Evolutionary conservation across 306 rosid genomes (phyloP), one percentile per base, ranked within the genome.

Genomic region (Gastrolobium bilobum): DNA sequence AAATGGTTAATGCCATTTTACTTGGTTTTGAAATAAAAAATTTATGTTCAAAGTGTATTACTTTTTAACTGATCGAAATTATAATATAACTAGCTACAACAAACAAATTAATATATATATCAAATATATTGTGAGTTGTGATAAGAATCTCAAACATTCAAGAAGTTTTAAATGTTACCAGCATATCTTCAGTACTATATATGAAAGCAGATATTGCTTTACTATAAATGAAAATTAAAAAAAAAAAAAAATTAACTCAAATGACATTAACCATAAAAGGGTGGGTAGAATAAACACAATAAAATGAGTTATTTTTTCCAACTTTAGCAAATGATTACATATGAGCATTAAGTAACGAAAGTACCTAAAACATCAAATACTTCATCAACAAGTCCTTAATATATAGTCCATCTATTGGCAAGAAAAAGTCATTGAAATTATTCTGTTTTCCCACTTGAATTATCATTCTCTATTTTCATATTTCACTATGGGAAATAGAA

Each of bases 371-470:
- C 57, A 34, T 56, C n/a, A 63, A 64, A 39, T 65, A 35, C 64
- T 35, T 47, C 54, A 67, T 37, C 44, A 40, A 26, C 34, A 69
- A 76, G 56, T 7, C 70, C 62, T 74, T 37, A 52, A 47, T 37
- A n/a, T n/a, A n/a, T 20, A 56, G 33, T 54, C 14, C 50, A 64
- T 33, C 73, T 30, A 73, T 15, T 47, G 4, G 20, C 29, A 60
- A 79, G 46, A 26, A 38, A 60, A 59, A 5, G 65, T 40, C 37
- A 63, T 59, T 71, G 79, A 52, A 69, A 86, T 84, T 64, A 77
- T 58, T 47, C 33, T 52, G 68, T 60, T 78, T 44, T 34, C 58
- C 65, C 60, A 35, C 38, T 66, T 79, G 15, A 46, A 57, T 4
- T 63, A 6, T 30, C 7, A 54, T 53, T 64, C 10, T 30, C 5